Percentiles rank a stretch among this genome's conserved stretches.
Evolutionary conservation across 345 rosid species (phyloP).

Genomic region (Nephelium lappaceum): DNA sequence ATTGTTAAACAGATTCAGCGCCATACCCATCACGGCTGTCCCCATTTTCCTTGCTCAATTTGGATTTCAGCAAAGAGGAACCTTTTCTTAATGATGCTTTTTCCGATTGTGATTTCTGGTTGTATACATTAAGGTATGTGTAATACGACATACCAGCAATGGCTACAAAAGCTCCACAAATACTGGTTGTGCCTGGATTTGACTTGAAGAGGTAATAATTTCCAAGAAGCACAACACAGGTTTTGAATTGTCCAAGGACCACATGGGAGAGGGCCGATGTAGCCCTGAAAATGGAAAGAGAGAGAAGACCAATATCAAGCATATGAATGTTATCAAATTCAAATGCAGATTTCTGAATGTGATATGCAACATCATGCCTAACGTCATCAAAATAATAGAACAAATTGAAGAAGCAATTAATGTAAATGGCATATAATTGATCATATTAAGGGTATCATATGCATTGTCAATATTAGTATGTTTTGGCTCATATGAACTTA

Average conservation of each 20-base stretch:
- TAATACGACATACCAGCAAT: constrained; percentile 70
- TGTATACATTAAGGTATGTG: constrained; percentile 53
- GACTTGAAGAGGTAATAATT: constrained; percentile 61
- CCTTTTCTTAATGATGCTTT: constrained; percentile 36
- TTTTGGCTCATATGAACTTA: neutral
- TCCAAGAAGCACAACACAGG: constrained; percentile 69
- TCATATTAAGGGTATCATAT: neutral
- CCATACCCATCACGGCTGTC: constrained; percentile 36
- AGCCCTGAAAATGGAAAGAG: constrained; percentile 46
- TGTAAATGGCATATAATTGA: neutral
- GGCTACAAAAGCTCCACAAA: constrained; percentile 65
- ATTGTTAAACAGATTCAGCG: constrained; percentile 19
- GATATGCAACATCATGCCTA: neutral
- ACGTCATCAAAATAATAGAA: neutral
- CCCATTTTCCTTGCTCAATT: constrained; percentile 50
- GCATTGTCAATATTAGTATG: neutral
- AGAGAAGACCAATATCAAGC: neutral
- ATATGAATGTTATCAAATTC: neutral
- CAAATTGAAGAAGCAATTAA: neutral
- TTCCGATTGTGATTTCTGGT: constrained; percentile 37
- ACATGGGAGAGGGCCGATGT: constrained; percentile 76
- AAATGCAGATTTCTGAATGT: neutral
- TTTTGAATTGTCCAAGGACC: constrained; percentile 81
- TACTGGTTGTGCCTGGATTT: constrained; percentile 65
- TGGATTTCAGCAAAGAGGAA: constrained; percentile 42